Evolutionary conservation across 306 rosid genomes (phyloP).

Genomic region (Mimosa bimucronata): DNA sequence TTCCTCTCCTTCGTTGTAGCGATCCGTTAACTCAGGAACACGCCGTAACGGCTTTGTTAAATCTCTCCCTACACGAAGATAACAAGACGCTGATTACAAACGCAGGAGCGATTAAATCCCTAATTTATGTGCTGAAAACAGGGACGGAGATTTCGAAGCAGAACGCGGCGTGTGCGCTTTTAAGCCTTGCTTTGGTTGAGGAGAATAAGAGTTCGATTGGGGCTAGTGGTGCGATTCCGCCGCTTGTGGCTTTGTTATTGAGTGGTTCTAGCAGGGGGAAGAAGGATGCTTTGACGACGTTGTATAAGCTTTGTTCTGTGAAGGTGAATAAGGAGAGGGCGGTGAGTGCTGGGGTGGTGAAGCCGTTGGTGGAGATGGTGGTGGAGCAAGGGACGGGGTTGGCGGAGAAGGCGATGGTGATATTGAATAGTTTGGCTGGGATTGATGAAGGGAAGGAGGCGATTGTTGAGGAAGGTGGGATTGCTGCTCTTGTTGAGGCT

Average conservation of each 20-base stretch:
- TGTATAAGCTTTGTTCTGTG: conserved; percentile 84
- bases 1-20: conserved; percentile 89
- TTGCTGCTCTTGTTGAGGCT: conserved; percentile 84
- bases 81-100: conserved; percentile 73
- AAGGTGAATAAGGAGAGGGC: conserved; percentile 87
- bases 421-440: conserved; percentile 75
- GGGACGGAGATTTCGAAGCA: conserved; percentile 93
- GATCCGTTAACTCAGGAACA: conserved; percentile 98
- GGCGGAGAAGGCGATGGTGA: conserved; percentile 98
- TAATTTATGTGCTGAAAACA: conserved; percentile 85
- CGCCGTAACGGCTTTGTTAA: conserved; percentile 83
- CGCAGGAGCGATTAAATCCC: conserved; percentile 84
- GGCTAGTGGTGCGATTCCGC: conserved; percentile 89
- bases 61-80: conserved; percentile 80
- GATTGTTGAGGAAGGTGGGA: conserved; percentile 87
- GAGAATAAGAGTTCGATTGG: conserved; percentile 89
- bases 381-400: conserved; percentile 85
- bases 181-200: conserved; percentile 81
- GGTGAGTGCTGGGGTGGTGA: conserved; percentile 86
- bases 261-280: conserved; percentile 82
- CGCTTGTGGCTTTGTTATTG: conserved; percentile 70
- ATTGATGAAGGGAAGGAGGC: conserved; percentile 77
- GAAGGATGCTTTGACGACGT: conserved; percentile 85
- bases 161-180: conserved; percentile 92
- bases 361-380: conserved; percentile 82